These are phyloP conservation scores for Gastrodia elata DNA, from an alignment of 106 monocot species.

Conservation along the genomic window DNA sequence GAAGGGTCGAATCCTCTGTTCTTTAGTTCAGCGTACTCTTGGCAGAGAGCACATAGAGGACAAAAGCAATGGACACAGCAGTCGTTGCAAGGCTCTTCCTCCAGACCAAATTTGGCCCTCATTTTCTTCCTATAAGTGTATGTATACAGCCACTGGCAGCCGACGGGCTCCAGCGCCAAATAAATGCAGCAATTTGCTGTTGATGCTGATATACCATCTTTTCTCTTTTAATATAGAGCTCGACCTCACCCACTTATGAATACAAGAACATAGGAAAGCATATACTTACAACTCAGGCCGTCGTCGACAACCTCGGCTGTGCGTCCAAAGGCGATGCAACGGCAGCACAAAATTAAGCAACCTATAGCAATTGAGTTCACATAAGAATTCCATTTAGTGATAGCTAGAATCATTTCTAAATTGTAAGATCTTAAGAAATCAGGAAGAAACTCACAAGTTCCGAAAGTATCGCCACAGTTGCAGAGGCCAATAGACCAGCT, in stretches of 20 bases:
- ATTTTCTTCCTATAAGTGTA: conserved; percentile 15
- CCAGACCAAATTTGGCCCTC: conserved; percentile 11
- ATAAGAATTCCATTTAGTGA: too few species aligned
- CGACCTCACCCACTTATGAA: too few species aligned
- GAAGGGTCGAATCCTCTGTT: conserved; percentile 10
- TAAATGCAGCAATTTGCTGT: conserved; percentile 10
- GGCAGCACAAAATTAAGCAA: conserved; percentile 1
- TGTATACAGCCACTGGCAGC: conserved; percentile 13
- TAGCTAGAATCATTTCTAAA: too few species aligned
- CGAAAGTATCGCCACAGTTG: conserved; percentile 6
- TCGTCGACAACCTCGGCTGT: conserved; percentile 8
- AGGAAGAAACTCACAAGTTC: conserved; percentile 11
- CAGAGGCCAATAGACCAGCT: conserved; percentile 17
- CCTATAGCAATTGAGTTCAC: background rate
- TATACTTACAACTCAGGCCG: conserved; percentile 4
- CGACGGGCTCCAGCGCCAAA: background rate
- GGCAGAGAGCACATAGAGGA: conserved; percentile 18
- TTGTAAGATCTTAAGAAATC: too few species aligned
- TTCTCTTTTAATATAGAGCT: too few species aligned
- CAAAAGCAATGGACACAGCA: conserved; percentile 22
- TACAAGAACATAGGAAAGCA: too few species aligned
- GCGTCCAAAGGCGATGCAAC: conserved; percentile 3
- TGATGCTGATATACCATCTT: too few species aligned
- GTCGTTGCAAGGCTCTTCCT: conserved; percentile 13
- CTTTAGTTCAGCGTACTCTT: conserved; percentile 15